These are phyloP conservation scores for Dioscorea alata DNA, from an alignment of 106 monocot genomes.

Conservation along the genomic window DNA sequence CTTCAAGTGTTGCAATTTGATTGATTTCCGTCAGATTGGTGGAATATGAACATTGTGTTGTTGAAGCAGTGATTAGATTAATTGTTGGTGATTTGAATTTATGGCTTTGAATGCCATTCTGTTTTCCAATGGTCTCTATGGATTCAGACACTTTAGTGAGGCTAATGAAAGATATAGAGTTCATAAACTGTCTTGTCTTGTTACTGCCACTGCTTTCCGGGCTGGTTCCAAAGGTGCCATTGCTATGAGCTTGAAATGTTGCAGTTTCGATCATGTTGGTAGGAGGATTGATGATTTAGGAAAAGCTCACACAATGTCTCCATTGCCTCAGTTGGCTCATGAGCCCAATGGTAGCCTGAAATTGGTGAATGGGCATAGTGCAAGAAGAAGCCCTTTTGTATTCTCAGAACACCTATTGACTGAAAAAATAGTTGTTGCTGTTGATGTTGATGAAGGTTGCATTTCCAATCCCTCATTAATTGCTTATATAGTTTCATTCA, in stretches of 20 bases:
- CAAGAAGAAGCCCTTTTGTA: slow-evolving; percentile 26
- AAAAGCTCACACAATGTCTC: slow-evolving; percentile 24
- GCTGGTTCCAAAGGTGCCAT: background rate
- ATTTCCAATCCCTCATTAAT: too few relatives aligned
- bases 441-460: slow-evolving; percentile 95
- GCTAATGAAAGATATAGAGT: background rate
- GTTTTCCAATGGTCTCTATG: slow-evolving; percentile 5
- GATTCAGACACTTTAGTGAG: background rate
- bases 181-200: background rate
- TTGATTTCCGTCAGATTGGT: background rate
- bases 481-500: too few relatives aligned
- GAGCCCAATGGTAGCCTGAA: slow-evolving; percentile 15
- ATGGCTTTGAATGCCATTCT: slow-evolving; percentile 12
- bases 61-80: background rate
- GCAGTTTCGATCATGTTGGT: slow-evolving; percentile 21
- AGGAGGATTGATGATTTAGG: slow-evolving; percentile 18
- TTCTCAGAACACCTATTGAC: slow-evolving; percentile 14
- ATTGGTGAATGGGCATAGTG: slow-evolving; percentile 41
- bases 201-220: background rate
- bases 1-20: background rate
- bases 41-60: background rate
- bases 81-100: background rate
- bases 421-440: slow-evolving; percentile 72
- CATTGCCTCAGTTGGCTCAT: slow-evolving; percentile 15
- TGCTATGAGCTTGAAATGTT: slow-evolving; percentile 40